These are phyloP conservation scores for Paramecium biaurelia DNA, from an alignment of 73 alveolate species.

Conservation along the genomic window DNA sequence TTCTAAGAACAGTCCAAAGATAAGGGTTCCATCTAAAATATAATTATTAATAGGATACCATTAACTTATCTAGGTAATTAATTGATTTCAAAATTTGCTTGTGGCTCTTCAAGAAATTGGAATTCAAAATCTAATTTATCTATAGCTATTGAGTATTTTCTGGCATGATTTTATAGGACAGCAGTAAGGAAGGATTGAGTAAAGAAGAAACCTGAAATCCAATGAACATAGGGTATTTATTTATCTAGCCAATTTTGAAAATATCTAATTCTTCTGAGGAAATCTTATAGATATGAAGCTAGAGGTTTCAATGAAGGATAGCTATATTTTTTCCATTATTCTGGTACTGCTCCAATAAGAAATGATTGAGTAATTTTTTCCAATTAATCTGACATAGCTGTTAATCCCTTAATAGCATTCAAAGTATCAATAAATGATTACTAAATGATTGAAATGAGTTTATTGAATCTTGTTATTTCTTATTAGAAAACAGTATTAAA, in stretches of 20 bases:
- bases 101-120: slow-evolving; percentile 79
- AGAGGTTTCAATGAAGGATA: slow-evolving; percentile 71
- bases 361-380: slow-evolving; percentile 78
- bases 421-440: slow-evolving; percentile 72
- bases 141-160: slow-evolving; percentile 91
- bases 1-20: slow-evolving; percentile 81
- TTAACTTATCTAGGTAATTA: slow-evolving; percentile 90
- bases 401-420: slow-evolving; percentile 77
- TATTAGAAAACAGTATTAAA: slow-evolving; percentile 77
- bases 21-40: slow-evolving; percentile 82
- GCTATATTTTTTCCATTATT: slow-evolving; percentile 74
- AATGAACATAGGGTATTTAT: not conserved
- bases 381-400: slow-evolving; percentile 80
- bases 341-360: slow-evolving; percentile 73
- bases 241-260: not conserved
- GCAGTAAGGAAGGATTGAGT: slow-evolving; percentile 77
- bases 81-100: slow-evolving; percentile 89
- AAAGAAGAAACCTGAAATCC: slow-evolving; percentile 2
- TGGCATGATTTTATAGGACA: slow-evolving; percentile 90
- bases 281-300: not conserved
- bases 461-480: slow-evolving; percentile 79
- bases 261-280: not conserved
- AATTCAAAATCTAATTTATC: slow-evolving; percentile 86
- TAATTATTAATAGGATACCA: slow-evolving; percentile 85
- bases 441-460: slow-evolving; percentile 63